phyloP scores from a whole-genome alignment of 1,284 basidiomycete genomes.

The Abortiporus biennis region DNA sequence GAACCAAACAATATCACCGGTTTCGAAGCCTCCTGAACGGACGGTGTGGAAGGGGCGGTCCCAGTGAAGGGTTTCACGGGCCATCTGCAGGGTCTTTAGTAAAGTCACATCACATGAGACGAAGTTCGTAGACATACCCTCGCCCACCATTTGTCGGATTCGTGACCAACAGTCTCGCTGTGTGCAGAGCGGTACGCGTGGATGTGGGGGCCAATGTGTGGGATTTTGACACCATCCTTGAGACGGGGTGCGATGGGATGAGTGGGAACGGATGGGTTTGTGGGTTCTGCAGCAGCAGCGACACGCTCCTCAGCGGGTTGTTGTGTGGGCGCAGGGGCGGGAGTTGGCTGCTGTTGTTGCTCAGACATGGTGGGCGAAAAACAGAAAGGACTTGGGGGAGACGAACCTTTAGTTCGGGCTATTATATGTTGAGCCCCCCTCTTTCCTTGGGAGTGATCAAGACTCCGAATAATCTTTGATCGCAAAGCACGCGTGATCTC shows the following conservation, averaged over 20 bases:
- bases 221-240: conserved; percentile 49
- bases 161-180: conserved; percentile 64
- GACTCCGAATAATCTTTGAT: too few species aligned
- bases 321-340: background rate
- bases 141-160: conserved; percentile 85
- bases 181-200: conserved; percentile 63
- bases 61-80: conserved; percentile 83
- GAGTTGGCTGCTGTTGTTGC: background rate
- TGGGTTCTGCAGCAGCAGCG: background rate
- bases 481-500: background rate
- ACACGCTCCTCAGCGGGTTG: background rate
- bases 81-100: conserved; percentile 49
- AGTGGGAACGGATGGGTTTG: conserved; percentile 19
- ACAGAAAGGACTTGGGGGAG: too few species aligned
- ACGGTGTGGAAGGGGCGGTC: conserved; percentile 90
- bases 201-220: conserved; percentile 75
- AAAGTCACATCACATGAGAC: too few species aligned
- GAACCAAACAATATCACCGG: conserved; percentile 95
- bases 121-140: conserved; percentile 45
- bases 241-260: conserved; percentile 71
- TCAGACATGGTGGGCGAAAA: conserved; percentile 8
- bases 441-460: too few species aligned
- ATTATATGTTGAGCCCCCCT: too few species aligned
- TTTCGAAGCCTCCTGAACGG: conserved; percentile 76
- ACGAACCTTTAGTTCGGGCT: too few species aligned